Evolutionary conservation across 257 asterid genomes (phyloP), one percentile per base, ranked within the genome.

Genomic region (Solanum etuberosum): DNA sequence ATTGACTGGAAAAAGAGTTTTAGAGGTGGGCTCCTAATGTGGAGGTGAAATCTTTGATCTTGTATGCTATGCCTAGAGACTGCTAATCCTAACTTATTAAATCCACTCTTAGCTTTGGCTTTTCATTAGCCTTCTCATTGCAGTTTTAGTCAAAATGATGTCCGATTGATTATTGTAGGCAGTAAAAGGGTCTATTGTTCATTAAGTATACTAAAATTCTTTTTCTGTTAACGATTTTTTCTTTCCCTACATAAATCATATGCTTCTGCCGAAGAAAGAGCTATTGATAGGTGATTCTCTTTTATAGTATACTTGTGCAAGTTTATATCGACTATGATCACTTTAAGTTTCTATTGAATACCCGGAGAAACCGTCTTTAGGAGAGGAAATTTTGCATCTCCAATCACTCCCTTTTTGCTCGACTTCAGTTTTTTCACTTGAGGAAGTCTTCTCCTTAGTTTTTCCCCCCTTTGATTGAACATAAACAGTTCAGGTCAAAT

Each of bases 11-110:
- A 95, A 96, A 87, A 90, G 93, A 87, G 97, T 97, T 92, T 93
- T 97, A 90, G 99, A 97, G 99, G 98, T 95, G 95, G 92, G 97
- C 72, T 83, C 68, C 81, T 89, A 88, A 83, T 83, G 81, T 92
- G 91, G 93, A 91, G 95, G 95, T 90, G 93, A 92, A 70, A 85
- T 89, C 84, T 51, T 48, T 65, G 86, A 82, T 88, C 82, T 57
- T 72, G 74, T 9, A 57, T 63, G 32, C 16, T 31, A 43, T 61
- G 37, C 31, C 43, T 80, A 80, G 11, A 29, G 42, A 29, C 84
- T 46, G 42, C 42, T 27, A 29, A 46, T 80, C 68, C 20, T 80
- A 46, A 46, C 77, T 13, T 25, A 32, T 18, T 32, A n/a, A 70
- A 78, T 57, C 25, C 85, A 14, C 88, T 8, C 78, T 84, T 68